Evolutionary conservation across 1,284 basidiomycete species (phyloP).

Genomic region (Fomitopsis palustris): DNA sequence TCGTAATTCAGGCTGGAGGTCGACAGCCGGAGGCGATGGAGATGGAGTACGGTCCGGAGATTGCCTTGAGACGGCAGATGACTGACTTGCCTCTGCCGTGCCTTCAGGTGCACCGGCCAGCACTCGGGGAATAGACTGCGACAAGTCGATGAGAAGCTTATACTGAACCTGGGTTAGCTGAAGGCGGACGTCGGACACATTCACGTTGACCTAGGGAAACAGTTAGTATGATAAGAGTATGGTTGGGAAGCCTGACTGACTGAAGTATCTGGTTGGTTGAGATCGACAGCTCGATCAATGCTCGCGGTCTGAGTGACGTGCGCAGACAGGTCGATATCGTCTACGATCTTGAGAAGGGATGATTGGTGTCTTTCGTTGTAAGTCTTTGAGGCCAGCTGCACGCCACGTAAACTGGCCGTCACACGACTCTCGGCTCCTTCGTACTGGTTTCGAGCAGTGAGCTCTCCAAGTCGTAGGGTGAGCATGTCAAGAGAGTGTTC

Average conservation of each 20-base stretch:
- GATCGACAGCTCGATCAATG: constrained; percentile 47
- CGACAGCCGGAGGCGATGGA: constrained; percentile 24
- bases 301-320: constrained; percentile 63
- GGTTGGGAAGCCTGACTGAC: constrained; percentile 35
- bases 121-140: constrained; percentile 75
- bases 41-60: neutral
- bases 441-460: constrained; percentile 81
- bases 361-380: constrained; percentile 41
- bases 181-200: constrained; percentile 89
- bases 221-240: neutral
- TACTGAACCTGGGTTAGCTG: constrained; percentile 93
- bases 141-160: constrained; percentile 68
- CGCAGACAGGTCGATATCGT: constrained; percentile 83
- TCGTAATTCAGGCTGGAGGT: constrained; percentile 59
- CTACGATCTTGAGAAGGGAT: constrained; percentile 81
- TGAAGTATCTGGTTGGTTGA: constrained; percentile 65
- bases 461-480: constrained; percentile 86
- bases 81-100: constrained; percentile 20
- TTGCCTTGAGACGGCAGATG: neutral
- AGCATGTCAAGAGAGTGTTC: constrained; percentile 66
- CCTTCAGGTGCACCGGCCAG: constrained; percentile 43
- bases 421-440: constrained; percentile 62
- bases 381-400: constrained; percentile 79
- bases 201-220: constrained; percentile 55
- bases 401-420: constrained; percentile 79